A percentile compares a stretch with the other conserved stretches of the same genome.
Evolutionary conservation across 352 stramenopile genomes (phyloP).

Genomic region (Pythium aphanidermatum): DNA sequence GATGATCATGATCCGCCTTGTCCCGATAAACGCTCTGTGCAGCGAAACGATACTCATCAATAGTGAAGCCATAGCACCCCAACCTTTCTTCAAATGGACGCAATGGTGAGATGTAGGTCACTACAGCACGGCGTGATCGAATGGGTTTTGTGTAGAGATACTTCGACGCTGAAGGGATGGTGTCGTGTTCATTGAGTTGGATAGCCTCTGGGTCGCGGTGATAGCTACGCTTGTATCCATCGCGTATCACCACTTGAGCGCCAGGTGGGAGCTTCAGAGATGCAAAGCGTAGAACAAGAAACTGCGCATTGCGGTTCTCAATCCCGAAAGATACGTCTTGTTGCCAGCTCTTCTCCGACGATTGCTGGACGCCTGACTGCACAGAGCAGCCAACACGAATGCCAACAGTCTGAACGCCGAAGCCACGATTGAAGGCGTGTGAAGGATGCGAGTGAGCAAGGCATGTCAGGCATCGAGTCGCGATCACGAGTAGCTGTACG

Average conservation of each 20-base stretch:
- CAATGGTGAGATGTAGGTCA: constrained; percentile 16
- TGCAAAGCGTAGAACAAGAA: constrained; percentile 30
- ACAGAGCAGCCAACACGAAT: constrained; percentile 5
- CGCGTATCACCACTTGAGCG: constrained; percentile 16
- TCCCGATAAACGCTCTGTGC: not conserved
- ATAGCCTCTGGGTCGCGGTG: too few species aligned
- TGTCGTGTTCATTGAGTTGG: too few species aligned
- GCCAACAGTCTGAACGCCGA: constrained; percentile 1
- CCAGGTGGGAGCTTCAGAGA: constrained; percentile 18
- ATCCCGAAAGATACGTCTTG: constrained; percentile 20
- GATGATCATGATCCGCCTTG: too few species aligned
- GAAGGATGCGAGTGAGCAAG: too few species aligned
- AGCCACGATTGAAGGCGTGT: constrained; percentile 4
- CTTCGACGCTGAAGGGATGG: too few species aligned
- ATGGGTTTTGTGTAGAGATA: constrained; percentile 25
- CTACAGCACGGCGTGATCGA: not conserved
- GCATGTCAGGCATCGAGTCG: too few species aligned
- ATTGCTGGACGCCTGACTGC: not conserved
- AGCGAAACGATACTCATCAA: constrained; percentile 30
- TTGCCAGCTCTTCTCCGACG: not conserved
- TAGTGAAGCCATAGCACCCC: constrained; percentile 27
- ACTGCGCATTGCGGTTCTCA: constrained; percentile 21
- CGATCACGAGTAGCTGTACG: not conserved
- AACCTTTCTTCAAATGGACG: not conserved
- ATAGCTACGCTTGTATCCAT: not conserved